Percentiles rank a stretch among this genome's conserved stretches.
These are phyloP conservation scores for Kazachstania psychrophila DNA, from an alignment of 805 yeast genomes.

Conservation along the genomic window DNA sequence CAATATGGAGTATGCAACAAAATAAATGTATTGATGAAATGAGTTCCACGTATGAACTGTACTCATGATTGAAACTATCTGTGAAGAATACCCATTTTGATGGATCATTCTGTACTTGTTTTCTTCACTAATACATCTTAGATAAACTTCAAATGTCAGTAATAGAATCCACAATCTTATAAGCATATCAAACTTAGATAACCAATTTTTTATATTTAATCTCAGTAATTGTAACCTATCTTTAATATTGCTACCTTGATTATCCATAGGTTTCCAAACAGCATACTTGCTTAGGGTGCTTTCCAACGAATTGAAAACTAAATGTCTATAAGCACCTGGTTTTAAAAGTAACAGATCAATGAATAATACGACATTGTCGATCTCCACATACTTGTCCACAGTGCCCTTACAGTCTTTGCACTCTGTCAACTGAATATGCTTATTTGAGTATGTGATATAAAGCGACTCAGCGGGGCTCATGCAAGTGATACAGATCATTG, in stretches of 20 bases:
- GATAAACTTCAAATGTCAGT: conserved; percentile 76
- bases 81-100: too few species aligned
- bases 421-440: conserved; percentile 69
- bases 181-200: conserved; percentile 18
- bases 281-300: conserved; percentile 11
- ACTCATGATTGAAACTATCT: conserved; percentile 20
- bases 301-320: conserved; percentile 61
- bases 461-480: conserved; percentile 53
- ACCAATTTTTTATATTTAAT: conserved; percentile 14
- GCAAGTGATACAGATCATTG: conserved; percentile 88
- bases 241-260: not conserved
- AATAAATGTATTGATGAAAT: conserved; percentile 45
- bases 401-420: conserved; percentile 64
- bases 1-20: conserved; percentile 42
- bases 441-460: conserved; percentile 63
- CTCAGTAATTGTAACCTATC: conserved; percentile 4
- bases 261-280: conserved; percentile 7
- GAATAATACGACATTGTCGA: conserved; percentile 73
- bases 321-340: conserved; percentile 81
- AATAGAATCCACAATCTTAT: conserved; percentile 52
- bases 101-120: not conserved
- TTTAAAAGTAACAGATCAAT: conserved; percentile 76
- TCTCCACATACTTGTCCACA: conserved; percentile 88
- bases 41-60: conserved; percentile 31
- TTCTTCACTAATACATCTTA: conserved; percentile 89